Conservation (phyloP, 2,329 filamentous ascomycete species). For the Cytospora schulzeri region DNA sequence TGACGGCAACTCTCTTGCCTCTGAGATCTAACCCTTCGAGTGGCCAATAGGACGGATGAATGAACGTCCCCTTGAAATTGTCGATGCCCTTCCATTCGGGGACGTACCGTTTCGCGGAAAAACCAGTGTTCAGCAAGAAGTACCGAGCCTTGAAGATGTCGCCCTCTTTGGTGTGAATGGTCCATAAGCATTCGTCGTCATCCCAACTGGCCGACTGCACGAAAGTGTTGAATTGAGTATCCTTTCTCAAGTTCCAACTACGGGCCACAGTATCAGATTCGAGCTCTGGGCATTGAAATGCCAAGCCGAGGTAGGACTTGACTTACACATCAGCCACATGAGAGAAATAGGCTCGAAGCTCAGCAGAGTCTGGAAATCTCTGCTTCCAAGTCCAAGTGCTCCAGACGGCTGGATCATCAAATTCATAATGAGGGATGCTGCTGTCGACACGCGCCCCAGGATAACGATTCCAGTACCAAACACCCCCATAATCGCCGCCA, state of each 20-base stretch:
- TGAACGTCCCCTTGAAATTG: slow-evolving; percentile 15
- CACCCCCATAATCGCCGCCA: slow-evolving; percentile 9
- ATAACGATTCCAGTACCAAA: slow-evolving; percentile 21
- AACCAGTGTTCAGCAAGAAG: slow-evolving; percentile 15
- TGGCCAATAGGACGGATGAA: slow-evolving; percentile 21
- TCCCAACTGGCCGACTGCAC: slow-evolving; percentile 18
- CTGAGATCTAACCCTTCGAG: neutral
- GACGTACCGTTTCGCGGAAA: slow-evolving; percentile 20
- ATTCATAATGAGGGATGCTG: slow-evolving; percentile 17
- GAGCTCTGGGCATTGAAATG: neutral
- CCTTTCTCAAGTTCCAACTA: slow-evolving; percentile 21
- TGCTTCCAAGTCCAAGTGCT: slow-evolving; percentile 21
- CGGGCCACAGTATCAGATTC: neutral
- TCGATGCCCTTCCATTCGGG: slow-evolving; percentile 21
- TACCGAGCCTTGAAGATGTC: slow-evolving; percentile 12
- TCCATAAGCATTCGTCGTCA: slow-evolving; percentile 13
- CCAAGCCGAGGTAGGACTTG: neutral
- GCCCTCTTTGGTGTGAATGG: slow-evolving; percentile 6
- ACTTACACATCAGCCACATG: slow-evolving; percentile 19
- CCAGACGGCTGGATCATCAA: slow-evolving; percentile 20
- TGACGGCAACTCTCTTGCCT: slow-evolving; percentile 17
- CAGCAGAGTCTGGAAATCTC: slow-evolving; percentile 14
- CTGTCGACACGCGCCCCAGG: slow-evolving; percentile 21
- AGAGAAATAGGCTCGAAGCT: slow-evolving; percentile 18
- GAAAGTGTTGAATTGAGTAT: slow-evolving; percentile 13